Evolutionary conservation across 129 eudicot genomes (phyloP).

Genomic region (Pittosporum tobira): DNA sequence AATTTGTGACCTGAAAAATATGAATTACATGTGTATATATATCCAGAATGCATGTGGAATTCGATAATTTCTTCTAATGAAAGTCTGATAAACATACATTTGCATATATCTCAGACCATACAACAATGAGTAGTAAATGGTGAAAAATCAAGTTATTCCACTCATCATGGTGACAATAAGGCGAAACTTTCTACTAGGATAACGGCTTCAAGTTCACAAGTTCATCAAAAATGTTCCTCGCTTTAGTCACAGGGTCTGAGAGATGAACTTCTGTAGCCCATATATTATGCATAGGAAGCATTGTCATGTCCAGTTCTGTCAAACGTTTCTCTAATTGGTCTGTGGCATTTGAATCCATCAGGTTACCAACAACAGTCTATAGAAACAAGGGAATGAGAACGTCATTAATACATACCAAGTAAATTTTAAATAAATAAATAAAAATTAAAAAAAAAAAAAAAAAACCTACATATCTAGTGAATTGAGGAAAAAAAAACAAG

Average conservation of each 20-base stretch:
- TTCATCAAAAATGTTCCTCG: slow-evolving; percentile 44
- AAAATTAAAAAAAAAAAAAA: not conserved
- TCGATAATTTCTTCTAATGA: too few relatives aligned
- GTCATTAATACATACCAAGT: not conserved
- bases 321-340: slow-evolving; percentile 34
- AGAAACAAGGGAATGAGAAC: not conserved
- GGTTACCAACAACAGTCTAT: slow-evolving; percentile 47
- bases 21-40: too few relatives aligned
- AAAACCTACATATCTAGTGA: not conserved
- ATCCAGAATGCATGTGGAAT: too few relatives aligned
- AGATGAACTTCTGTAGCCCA: slow-evolving; percentile 59
- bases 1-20: too few relatives aligned
- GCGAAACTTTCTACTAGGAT: too few relatives aligned
- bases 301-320: slow-evolving; percentile 32
- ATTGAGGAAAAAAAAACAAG: too few relatives aligned
- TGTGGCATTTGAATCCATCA: slow-evolving; percentile 34
- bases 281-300: slow-evolving; percentile 45
- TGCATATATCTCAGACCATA: not conserved
- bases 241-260: slow-evolving; percentile 41
- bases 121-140: not conserved
- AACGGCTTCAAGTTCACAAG: slow-evolving; percentile 14
- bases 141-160: not conserved
- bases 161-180: not conserved
- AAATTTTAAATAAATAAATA: too few relatives aligned
- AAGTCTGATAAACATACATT: too few relatives aligned